A percentile compares a stretch with the other conserved stretches of the same genome.
phyloP scores from a whole-genome alignment of 129 eudicot species.

The Apium graveolens region DNA sequence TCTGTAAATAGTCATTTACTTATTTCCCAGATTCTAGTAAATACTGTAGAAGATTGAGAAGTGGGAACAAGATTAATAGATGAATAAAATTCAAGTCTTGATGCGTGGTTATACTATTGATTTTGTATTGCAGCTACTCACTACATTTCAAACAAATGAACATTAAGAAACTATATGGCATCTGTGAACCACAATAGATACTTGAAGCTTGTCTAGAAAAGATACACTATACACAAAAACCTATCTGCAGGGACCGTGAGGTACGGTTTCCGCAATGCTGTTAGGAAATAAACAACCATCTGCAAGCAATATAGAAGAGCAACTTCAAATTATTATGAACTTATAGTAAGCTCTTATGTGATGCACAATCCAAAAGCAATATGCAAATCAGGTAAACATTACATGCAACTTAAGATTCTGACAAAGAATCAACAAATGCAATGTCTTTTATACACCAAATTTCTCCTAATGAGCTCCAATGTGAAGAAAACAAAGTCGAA shows the following conservation, averaged over 20 bases:
- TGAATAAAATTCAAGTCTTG: background rate
- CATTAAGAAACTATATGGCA: background rate
- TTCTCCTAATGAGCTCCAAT: no score
- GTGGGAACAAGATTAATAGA: background rate
- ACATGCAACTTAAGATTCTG: background rate
- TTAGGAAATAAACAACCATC: no score
- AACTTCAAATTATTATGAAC: no score
- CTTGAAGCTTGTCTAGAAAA: background rate
- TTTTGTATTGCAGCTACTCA: background rate
- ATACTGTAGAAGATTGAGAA: background rate
- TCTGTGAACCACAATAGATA: no score
- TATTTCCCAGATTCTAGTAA: background rate
- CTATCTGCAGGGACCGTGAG: background rate
- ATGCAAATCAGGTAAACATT: background rate
- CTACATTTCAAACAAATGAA: background rate
- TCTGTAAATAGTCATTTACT: background rate
- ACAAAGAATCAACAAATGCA: no score
- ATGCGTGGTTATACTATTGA: background rate
- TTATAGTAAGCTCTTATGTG: no score
- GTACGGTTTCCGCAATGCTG: background rate
- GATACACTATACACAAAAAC: no score
- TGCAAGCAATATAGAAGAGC: no score
- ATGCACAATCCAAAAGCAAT: background rate
- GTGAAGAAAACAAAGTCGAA: no score
- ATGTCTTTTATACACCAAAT: no score